Evolutionary conservation across 148 eudicot genomes (phyloP), one percentile per base, ranked within the genome.

Genomic region (Limonium bicolor): DNA sequence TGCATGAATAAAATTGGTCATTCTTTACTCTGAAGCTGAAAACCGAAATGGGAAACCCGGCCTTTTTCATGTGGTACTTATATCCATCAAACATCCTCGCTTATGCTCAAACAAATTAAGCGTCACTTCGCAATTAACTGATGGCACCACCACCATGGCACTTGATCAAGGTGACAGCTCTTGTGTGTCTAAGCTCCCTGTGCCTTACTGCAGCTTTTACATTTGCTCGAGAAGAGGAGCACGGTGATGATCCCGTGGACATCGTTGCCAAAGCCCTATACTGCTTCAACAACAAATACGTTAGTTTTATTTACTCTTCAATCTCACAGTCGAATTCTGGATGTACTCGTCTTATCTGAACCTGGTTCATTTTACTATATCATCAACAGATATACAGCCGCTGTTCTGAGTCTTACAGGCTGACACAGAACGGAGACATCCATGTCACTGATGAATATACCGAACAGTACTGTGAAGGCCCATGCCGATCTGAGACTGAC

Each of bases 401-500:
- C 36, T 77, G 84, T 48, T 50, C 41, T 10, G 66, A 60, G 44
- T 62, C 54, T 9, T 77, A 63, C 53, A 73, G 84, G 51, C 48
- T 73, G 38, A 51, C 55, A 21, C 70, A 72, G 64, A 69, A 51
- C 27, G 84, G 79, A 60, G 29, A 73, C 56, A 55, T 69, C 35
- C 50, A 69, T 23, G 59, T 77, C 49, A 79, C 79, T 28, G 44
- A 41, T 7, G 61, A 55, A 19, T 79, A 72, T 22, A 69, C 84
- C 9, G 48, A 69, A 44, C 65, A 66, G 30, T 69, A 66, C 69
- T 73, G 84, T 53, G 44, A 64, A 38, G 80, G 80, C 6, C 66
- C 76, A 25, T 77, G 76, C 45, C 52, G 66, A 22, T 46, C 72
- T 9, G 85, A 73, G 49, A 73, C 79, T 7, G 53, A 58, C 42